These are phyloP conservation scores for Penicillium argentinense DNA, from an alignment of 495 filamentous ascomycete genomes.

Conservation along the genomic window DNA sequence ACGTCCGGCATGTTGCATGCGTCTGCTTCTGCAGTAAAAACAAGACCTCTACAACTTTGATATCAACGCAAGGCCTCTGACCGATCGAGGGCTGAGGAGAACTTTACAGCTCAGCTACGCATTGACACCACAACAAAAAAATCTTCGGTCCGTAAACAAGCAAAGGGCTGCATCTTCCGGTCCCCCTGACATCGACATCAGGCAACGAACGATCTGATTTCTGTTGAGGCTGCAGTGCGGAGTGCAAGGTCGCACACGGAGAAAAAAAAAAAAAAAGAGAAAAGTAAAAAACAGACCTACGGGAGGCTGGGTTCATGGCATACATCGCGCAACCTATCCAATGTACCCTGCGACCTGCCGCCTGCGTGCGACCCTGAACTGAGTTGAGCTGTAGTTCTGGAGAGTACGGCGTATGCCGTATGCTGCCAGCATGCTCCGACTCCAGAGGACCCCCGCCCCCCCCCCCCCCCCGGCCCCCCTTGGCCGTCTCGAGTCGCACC, in stretches of 20 bases:
- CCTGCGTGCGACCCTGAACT: neutral
- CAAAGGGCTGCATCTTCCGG: neutral
- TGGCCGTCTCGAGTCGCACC: neutral
- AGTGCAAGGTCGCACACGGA: conserved; percentile 13
- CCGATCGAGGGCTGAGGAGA: no score
- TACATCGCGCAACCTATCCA: conserved; percentile 6
- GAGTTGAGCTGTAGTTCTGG: neutral
- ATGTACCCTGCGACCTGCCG: conserved; percentile 2
- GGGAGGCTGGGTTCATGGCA: conserved; percentile 10
- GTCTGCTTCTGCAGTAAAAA: no score
- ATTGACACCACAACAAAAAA: no score
- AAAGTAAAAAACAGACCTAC: conserved; percentile 19
- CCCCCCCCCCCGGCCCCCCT: neutral
- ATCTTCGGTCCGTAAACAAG: no score
- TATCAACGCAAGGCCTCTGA: no score
- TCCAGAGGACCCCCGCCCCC: neutral
- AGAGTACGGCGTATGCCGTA: no score
- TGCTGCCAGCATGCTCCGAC: neutral
- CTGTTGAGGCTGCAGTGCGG: conserved; percentile 6
- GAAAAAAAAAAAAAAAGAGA: no score
- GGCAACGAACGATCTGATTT: conserved; percentile 7
- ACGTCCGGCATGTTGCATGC: no score
- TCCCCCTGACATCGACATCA: neutral
- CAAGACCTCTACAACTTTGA: no score
- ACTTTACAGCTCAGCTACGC: no score